Percentiles rank a stretch among this genome's conserved stretches.
Evolutionary conservation across 2,329 filamentous ascomycete species (phyloP).

Genomic region (Xylaria sp.): DNA sequence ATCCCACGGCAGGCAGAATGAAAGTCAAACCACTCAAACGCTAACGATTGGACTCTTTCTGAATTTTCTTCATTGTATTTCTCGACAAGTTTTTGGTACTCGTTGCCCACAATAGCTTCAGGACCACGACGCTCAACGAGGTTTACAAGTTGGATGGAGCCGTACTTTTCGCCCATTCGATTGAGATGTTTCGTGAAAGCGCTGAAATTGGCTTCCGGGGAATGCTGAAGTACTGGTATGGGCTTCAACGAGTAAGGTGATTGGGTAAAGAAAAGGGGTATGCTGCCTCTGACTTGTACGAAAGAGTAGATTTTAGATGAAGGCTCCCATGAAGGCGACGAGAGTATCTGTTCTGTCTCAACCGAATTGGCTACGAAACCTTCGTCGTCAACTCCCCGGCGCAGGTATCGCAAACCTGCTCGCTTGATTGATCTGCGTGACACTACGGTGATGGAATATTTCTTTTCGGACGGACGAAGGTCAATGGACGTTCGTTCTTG

Average conservation of each 20-base stretch:
- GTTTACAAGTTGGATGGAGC: constrained; percentile 79
- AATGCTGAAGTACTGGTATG: constrained; percentile 82
- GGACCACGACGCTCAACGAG: constrained; percentile 89
- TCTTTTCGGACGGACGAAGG: constrained; percentile 59
- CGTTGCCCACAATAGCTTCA: constrained; percentile 80
- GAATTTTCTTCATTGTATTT: constrained; percentile 71
- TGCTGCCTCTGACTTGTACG: constrained; percentile 87
- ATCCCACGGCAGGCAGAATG: constrained; percentile 92
- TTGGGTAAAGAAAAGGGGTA: constrained; percentile 95
- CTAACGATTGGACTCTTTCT: constrained; percentile 59
- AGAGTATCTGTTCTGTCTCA: constrained; percentile 94
- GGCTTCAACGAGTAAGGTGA: constrained; percentile 94
- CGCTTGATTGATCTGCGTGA: constrained; percentile 89
- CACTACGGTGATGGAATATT: constrained; percentile 85
- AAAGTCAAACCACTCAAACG: constrained; percentile 98
- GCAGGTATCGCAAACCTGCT: constrained; percentile 88
- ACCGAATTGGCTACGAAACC: constrained; percentile 90
- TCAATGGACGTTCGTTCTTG: constrained; percentile 44
- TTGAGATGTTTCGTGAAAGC: constrained; percentile 86
- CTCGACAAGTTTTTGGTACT: constrained; percentile 76
- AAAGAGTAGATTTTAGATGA: constrained; percentile 79
- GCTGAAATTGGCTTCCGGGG: constrained; percentile 77
- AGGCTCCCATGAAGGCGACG: constrained; percentile 71
- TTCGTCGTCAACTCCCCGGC: constrained; percentile 89
- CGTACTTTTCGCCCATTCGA: constrained; percentile 75